Evolutionary conservation across 2,329 filamentous ascomycete genomes (phyloP), one percentile per base, ranked within the genome.

Genomic region (Colletotrichum sp.): DNA sequence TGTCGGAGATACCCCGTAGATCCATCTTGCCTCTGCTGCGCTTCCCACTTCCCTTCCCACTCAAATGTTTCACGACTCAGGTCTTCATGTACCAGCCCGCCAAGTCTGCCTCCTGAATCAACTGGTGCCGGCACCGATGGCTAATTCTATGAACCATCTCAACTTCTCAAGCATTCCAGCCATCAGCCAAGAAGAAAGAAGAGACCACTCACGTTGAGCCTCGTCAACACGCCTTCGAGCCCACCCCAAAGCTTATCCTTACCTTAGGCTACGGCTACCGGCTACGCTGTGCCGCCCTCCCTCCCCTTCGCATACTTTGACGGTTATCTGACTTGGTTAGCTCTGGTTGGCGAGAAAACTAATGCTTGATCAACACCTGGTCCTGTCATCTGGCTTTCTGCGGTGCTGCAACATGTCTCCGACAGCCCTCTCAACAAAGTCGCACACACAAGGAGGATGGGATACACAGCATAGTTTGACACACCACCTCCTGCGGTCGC

Each of bases 111-210:
- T 68, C 69, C 73, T 68, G 73, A 60, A 68, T 73, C 69, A 73
- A 73, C 26, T 21, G 39, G 43, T 71, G 66, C 59, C 67, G 66
- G 66, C 66, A 63, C 43, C 30, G n/a, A 39, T 32, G 64, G 52
- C 48, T 48, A 64, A 36, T 64, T 52, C 36, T 64, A 55, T 21
- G 26, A 63, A 24, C 73, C 73, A 43, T 68, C 73, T 67, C 70
- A 73, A 59, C 70, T 73, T 75, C 64, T 64, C 70, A 73, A 39
- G 73, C 70, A 73, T 73, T 75, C 73, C 70, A 68, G 70, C 73
- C 71, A 36, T 43, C 63, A 73, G 70, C 73, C 73, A 73, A 68
- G 73, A 64, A 43, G 55, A 34, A n/a, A 34, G 21, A 61, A 68
- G 48, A 64, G 70, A 68, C 73, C 73, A 75, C 63, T 75, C 63